Evolutionary conservation across 495 filamentous ascomycete species (phyloP).

Genomic region (Trichocladium antarcticum): DNA sequence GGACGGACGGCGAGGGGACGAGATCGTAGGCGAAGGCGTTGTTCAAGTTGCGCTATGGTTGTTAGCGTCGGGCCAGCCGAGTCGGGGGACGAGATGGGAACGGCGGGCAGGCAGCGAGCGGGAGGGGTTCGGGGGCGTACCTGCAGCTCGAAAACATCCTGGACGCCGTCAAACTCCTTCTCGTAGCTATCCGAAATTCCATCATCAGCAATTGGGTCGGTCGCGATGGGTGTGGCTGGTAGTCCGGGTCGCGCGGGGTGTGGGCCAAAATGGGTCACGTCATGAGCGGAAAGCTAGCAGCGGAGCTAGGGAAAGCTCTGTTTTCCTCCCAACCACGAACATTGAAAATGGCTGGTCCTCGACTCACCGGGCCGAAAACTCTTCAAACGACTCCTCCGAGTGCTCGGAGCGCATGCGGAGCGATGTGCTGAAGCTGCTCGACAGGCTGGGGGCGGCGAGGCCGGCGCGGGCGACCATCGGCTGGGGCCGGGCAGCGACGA

Average conservation of each 20-base stretch:
- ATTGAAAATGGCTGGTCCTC: background rate
- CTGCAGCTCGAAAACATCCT: constrained; percentile 99
- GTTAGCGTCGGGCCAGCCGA: constrained; percentile 10
- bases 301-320: constrained; percentile 19
- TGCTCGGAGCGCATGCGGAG: constrained; percentile 44
- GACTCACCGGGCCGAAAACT: constrained; percentile 94
- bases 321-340: background rate
- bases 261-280: constrained; percentile 19
- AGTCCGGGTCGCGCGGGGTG: constrained; percentile 4
- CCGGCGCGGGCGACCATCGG: constrained; percentile 28
- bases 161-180: constrained; percentile 95
- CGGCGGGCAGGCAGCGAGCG: background rate
- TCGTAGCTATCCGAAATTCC: constrained; percentile 60
- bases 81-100: background rate
- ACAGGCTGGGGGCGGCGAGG: constrained; percentile 30
- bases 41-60: constrained; percentile 85
- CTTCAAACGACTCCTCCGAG: constrained; percentile 94
- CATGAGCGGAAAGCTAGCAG: constrained; percentile 13
- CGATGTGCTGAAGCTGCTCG: constrained; percentile 59
- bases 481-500: constrained; percentile 47
- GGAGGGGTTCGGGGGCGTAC: constrained; percentile 41
- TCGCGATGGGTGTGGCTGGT: constrained; percentile 2
- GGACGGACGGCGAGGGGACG: constrained; percentile 85
- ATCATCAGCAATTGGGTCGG: constrained; percentile 26
- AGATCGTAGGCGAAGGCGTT: constrained; percentile 99